phyloP scores from a whole-genome alignment of 257 asterid genomes.

The Mentha longifolia region DNA sequence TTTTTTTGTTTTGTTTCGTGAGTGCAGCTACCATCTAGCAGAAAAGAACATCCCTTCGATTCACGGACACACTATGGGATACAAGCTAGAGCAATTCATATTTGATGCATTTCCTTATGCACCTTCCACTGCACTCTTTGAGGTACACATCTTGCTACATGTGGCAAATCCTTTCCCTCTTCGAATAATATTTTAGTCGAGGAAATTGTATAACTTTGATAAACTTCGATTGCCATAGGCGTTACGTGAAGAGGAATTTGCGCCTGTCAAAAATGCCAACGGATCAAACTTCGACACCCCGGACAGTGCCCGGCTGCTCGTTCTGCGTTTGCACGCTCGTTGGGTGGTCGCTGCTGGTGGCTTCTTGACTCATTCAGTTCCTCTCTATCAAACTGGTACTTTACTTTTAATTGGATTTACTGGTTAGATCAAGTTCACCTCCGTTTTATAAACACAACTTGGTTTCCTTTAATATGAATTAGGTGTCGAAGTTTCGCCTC shows the following conservation, averaged over 20 bases:
- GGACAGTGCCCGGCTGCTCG: conserved; percentile 86
- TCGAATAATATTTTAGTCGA: neutral
- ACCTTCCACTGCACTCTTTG: conserved; percentile 89
- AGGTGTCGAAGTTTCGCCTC: conserved; percentile 97
- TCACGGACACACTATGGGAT: conserved; percentile 78
- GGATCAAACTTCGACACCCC: conserved; percentile 96
- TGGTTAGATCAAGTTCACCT: conserved; percentile 9
- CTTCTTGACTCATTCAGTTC: conserved; percentile 95
- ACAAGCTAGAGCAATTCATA: conserved; percentile 90
- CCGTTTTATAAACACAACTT: neutral
- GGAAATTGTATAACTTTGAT: neutral
- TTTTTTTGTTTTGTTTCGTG: conserved; percentile 21
- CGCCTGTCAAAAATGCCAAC: conserved; percentile 92
- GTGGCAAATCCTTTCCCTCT: neutral
- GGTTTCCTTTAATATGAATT: conserved; percentile 24
- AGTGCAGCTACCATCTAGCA: conserved; percentile 86
- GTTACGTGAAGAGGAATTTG: conserved; percentile 93
- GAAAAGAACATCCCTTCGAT: conserved; percentile 88
- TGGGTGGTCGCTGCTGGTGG: conserved; percentile 99
- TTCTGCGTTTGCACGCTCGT: conserved; percentile 91
- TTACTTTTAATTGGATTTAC: neutral
- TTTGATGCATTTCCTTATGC: conserved; percentile 97
- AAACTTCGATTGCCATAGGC: conserved; percentile 45
- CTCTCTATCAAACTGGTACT: conserved; percentile 82
- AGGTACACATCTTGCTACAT: conserved; percentile 49